Conservation (phyloP, 2,329 filamentous ascomycete genomes). For the Fusarium tupiense region DNA sequence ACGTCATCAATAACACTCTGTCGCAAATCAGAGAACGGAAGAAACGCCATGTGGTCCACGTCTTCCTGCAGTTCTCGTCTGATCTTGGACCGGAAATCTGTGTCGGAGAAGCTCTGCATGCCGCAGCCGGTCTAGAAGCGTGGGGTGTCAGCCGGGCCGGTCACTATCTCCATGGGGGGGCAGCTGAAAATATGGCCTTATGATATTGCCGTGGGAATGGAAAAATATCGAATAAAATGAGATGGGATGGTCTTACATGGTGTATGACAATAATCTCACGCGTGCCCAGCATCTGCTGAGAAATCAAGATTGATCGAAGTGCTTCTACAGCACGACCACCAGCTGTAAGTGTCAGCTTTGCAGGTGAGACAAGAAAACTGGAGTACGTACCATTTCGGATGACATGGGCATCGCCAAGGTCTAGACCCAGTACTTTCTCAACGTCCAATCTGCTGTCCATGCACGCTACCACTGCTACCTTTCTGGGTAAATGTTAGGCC, state of each 20-base stretch:
- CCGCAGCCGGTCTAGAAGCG: slow-evolving; percentile 51
- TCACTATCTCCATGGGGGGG: not conserved
- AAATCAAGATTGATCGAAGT: slow-evolving; percentile 79
- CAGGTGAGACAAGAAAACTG: not conserved
- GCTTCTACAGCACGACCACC: slow-evolving; percentile 74
- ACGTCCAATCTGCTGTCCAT: slow-evolving; percentile 84
- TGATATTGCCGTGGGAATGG: not conserved
- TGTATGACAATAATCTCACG: slow-evolving; percentile 79
- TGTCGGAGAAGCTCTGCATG: slow-evolving; percentile 76
- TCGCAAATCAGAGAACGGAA: slow-evolving; percentile 72
- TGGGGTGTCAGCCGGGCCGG: slow-evolving; percentile 36
- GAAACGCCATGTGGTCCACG: slow-evolving; percentile 67
- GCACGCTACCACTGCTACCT: slow-evolving; percentile 68
- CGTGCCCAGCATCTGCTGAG: slow-evolving; percentile 81
- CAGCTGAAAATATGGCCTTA: not conserved
- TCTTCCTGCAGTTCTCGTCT: slow-evolving; percentile 66
- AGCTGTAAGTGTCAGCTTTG: slow-evolving; percentile 42
- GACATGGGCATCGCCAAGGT: slow-evolving; percentile 82
- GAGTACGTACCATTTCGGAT: slow-evolving; percentile 68
- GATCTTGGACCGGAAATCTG: slow-evolving; percentile 64
- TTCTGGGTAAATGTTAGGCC: slow-evolving; percentile 39
- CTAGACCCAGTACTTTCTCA: slow-evolving; percentile 64
- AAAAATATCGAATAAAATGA: not conserved
- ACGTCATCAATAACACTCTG: slow-evolving; percentile 74
- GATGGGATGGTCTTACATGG: slow-evolving; percentile 54